Conservation (phyloP, 495 filamentous ascomycete genomes). For the Acidomyces sp. region DNA sequence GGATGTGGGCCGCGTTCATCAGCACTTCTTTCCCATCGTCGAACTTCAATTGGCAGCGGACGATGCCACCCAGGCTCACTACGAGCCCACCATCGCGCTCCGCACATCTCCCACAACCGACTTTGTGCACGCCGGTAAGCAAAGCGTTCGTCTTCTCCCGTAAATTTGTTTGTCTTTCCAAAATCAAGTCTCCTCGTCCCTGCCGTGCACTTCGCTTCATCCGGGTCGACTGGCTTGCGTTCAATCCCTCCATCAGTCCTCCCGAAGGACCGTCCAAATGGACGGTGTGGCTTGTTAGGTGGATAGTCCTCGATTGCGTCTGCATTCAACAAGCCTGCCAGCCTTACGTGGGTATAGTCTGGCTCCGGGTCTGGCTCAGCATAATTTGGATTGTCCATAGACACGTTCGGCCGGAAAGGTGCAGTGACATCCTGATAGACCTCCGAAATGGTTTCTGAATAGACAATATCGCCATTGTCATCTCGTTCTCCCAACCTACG, state of each 20-base stretch:
- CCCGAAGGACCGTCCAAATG: conserved; percentile 18
- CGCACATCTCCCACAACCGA: conserved; percentile 59
- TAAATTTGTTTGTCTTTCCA: conserved; percentile 43
- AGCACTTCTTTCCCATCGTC: conserved; percentile 42
- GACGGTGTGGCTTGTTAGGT: conserved; percentile 24
- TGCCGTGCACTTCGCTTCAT: conserved; percentile 13
- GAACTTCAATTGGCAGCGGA: conserved; percentile 43
- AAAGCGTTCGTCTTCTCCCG: conserved; percentile 60
- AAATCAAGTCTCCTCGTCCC: conserved; percentile 35
- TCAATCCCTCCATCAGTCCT: conserved; percentile 11
- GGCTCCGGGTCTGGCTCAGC: conserved; percentile 21
- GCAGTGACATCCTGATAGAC: conserved; percentile 55
- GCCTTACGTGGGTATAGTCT: conserved; percentile 19
- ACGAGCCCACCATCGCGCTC: conserved; percentile 47
- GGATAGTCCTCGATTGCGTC: conserved; percentile 32
- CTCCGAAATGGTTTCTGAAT: conserved; percentile 56
- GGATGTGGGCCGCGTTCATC: neutral
- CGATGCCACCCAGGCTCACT: conserved; percentile 46
- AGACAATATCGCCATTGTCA: conserved; percentile 36
- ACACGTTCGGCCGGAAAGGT: conserved; percentile 61
- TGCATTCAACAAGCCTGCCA: conserved; percentile 17
- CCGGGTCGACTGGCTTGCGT: conserved; percentile 15
- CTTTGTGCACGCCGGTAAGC: conserved; percentile 55
- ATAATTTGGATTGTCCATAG: conserved; percentile 34
- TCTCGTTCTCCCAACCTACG: conserved; percentile 3